Evolutionary conservation across 176 grass and related monocot species (phyloP), one percentile per base, ranked within the genome.

Genomic region (Luzula sylvatica): DNA sequence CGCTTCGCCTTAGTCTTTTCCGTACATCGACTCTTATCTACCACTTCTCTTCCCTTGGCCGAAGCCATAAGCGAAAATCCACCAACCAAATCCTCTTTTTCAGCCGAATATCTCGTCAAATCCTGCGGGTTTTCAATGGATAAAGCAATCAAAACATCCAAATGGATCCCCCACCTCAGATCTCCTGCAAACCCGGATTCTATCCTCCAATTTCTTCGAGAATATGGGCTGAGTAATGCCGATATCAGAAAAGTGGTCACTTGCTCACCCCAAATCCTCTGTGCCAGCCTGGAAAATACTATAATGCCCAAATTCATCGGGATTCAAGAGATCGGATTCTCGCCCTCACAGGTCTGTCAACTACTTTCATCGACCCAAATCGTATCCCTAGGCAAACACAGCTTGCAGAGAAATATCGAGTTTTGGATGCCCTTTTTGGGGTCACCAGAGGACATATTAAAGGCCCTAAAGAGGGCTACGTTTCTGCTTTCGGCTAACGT

Each of bases 401-500:
- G 17, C 30, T 70, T 55, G 3, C 11, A 5, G 26, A 11, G 29
- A 4, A 73, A 15, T 24, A 59, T 87, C 28, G 38, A 69, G 8
- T 65, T 72, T 46, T 77, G 28, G 50, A 42, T 58, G 42, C 17
- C 53, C 21, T 42, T 66, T 38, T 52, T 46, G 1, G 55, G 60
- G 9, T 70, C 62, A 3, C 50, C 29, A 5, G 42, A 46, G 2
- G 12, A 39, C 20, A 9, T 81, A 3, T 42, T 68, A n/a, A 8
- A 23, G 24, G 45, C 22, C 2, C 2, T 52, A 3, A 68, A 45
- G 45, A 18, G 4, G 2, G 54, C 46, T 41, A 3, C 1, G 0
- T 4, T 0, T 13, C 23, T 70, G 19, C 56, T 81, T 0, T 1
- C 0, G 0, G 0, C 11, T 2, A 38, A 42, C 7, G 23, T 70